Evolutionary conservation across 2,329 filamentous ascomycete species (phyloP), one percentile per base, ranked within the genome.

Genomic region (Xylaria sp.): DNA sequence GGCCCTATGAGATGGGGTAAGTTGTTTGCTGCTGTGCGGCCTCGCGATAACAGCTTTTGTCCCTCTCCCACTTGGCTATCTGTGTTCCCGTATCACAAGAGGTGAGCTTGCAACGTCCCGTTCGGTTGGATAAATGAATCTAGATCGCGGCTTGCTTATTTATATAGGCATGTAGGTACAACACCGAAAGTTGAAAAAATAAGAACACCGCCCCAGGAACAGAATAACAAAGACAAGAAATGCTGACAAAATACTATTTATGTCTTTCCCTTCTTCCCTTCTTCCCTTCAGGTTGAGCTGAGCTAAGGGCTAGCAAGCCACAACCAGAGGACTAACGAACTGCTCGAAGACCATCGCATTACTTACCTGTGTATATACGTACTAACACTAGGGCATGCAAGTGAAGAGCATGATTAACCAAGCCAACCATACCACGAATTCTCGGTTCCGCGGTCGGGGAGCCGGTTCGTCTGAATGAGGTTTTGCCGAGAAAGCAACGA

Each of bases 81-180:
- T 15, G 38, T 17, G 46, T 8, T 23, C 23, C 47, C 21, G 47
- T 35, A 23, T 64, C 52, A 38, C 25, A 54, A 52, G n/a, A n/a
- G 53, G 52, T 31, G 28, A 31, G 9, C 28, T 46, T 54, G 52
- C 31, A 37, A 19, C 42, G 42, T 54, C 17, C 45, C 52, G 37
- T 40, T 62, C 54, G 53, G 47, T 52, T 60, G 57, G 57, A 42
- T 60, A 54, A 55, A 56, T 52, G 43, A 60, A 55, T 55, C 33
- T 55, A 19, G 46, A 43, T 49, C 25, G n/a, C 19, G 15, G 57
- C 52, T 31, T 31, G 28, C 5, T 4, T 31, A 31, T 61, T n/a
- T 60, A 57, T 61, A 47, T 52, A n/a, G 51, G 47, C 31, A 33
- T 33, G 17, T 25, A n/a, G n/a, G n/a, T n/a, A n/a, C n/a, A n/a